Evolutionary conservation across 2,329 filamentous ascomycete species (phyloP), one percentile per base, ranked within the genome.

Genomic region (Epichloe hybrida): DNA sequence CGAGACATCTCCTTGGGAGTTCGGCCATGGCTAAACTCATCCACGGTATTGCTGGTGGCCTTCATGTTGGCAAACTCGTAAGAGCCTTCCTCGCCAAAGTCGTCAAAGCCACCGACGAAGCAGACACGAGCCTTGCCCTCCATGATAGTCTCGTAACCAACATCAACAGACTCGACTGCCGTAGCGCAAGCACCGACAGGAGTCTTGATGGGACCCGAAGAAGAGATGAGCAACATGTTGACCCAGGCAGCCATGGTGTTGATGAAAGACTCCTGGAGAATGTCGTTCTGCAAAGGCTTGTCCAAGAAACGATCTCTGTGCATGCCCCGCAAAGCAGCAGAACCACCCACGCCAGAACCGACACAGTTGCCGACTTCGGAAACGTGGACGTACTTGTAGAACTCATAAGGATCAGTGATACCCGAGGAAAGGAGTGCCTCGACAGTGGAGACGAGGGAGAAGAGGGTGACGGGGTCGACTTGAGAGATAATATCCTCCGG

Each of bases 11-110:
- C 93, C 69, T 84, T 81, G 12, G 93, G 91, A 47, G 93, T 97
- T 58, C 93, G 88, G 46, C 93, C 93, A 63, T 97, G 93, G 9
- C 83, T 88, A 60, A 98, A 88, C 68, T 98, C 94, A 59, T 97
- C 90, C 54, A 96, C 86, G 27, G 91, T 90, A 65, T 97, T 98
- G 79, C 90, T 96, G 51, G 93, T 98, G 53, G 93, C 93, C 72
- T 95, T 95, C 93, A 98, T 98, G 76, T 98, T 98, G 75, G 93
- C 93, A 67, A 98, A 98, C 70, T 98, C 93, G 64, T 96, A 98
- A 1, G 93, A 98, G 49, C 93, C 94, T 72, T 98, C 93, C 72
- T 98, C 93, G 63, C 94, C 89, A 75, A 98, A 96, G 72, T 98
- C 94, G 73, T 98, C 93, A 64, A 98, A 97, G 59, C 93, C 93